Conservation (phyloP, 805 yeast genomes). For the Yamadazyma philogaea region DNA sequence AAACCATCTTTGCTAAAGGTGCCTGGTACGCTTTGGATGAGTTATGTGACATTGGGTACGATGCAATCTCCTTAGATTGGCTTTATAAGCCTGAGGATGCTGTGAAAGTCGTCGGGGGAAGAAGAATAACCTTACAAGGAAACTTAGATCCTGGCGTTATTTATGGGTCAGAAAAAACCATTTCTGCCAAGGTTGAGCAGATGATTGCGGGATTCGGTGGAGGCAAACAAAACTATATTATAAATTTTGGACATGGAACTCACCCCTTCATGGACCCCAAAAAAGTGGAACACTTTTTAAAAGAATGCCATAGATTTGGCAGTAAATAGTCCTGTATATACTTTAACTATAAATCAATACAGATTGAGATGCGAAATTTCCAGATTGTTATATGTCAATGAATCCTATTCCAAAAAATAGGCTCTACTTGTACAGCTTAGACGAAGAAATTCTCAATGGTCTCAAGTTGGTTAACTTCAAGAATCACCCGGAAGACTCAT, state of each 20-base stretch:
- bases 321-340: slow-evolving; percentile 14
- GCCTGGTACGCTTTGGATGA: slow-evolving; percentile 96
- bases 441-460: slow-evolving; percentile 39
- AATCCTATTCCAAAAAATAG: slow-evolving; percentile 19
- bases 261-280: slow-evolving; percentile 98
- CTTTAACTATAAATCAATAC: neutral
- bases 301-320: slow-evolving; percentile 85
- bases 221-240: slow-evolving; percentile 85
- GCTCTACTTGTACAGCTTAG: slow-evolving; percentile 49
- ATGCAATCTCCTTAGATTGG: slow-evolving; percentile 94
- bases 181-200: slow-evolving; percentile 73
- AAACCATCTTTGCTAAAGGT: slow-evolving; percentile 91
- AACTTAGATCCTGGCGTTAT: slow-evolving; percentile 94
- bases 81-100: slow-evolving; percentile 81
- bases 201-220: slow-evolving; percentile 95
- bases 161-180: slow-evolving; percentile 83
- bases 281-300: slow-evolving; percentile 75
- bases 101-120: slow-evolving; percentile 62
- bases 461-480: slow-evolving; percentile 57
- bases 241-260: slow-evolving; percentile 97
- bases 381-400: neutral
- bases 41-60: slow-evolving; percentile 76
- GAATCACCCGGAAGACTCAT: slow-evolving; percentile 3
- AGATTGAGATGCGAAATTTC: slow-evolving; percentile 2
- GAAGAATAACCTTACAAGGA: slow-evolving; percentile 85